phyloP scores from a whole-genome alignment of 805 yeast genomes.

The Yueomyces sp. region DNA sequence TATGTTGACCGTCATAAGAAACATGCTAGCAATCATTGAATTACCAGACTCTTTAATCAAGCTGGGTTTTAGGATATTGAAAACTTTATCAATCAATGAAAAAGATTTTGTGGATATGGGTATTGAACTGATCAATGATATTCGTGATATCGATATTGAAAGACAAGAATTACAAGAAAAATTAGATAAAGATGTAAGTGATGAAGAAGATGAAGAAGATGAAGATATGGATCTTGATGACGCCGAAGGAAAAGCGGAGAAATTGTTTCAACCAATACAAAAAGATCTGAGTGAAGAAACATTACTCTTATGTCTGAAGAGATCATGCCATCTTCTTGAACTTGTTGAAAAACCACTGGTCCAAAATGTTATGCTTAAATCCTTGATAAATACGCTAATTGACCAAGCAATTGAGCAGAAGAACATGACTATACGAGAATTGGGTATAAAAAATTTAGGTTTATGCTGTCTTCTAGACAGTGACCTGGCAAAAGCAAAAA shows the following conservation, averaged over 20 bases:
- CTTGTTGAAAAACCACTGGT: constrained; percentile 50
- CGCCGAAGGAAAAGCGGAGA: not conserved
- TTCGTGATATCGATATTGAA: constrained; percentile 51
- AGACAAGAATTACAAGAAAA: constrained; percentile 18
- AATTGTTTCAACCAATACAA: constrained; percentile 1
- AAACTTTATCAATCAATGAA: constrained; percentile 62
- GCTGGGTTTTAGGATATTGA: constrained; percentile 49
- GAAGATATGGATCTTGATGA: constrained; percentile 22
- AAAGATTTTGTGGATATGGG: constrained; percentile 74
- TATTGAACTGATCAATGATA: constrained; percentile 75
- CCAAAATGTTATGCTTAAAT: constrained; percentile 49
- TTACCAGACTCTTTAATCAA: constrained; percentile 41
- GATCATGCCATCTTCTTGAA: constrained; percentile 59
- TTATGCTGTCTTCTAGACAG: constrained; percentile 63
- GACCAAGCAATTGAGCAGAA: constrained; percentile 62
- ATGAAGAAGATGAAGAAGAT: constrained; percentile 11
- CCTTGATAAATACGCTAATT: constrained; percentile 64
- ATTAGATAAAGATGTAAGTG: constrained; percentile 7
- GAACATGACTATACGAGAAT: constrained; percentile 38
- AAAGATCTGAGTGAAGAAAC: constrained; percentile 29
- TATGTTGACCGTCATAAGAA: constrained; percentile 46
- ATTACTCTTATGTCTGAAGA: constrained; percentile 47
- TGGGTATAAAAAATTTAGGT: constrained; percentile 68
- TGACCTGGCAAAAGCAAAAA: constrained; percentile 48
- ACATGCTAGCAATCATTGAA: constrained; percentile 43